phyloP scores from a whole-genome alignment of 2,329 filamentous ascomycete species.

The Apiospora pterosperma region DNA sequence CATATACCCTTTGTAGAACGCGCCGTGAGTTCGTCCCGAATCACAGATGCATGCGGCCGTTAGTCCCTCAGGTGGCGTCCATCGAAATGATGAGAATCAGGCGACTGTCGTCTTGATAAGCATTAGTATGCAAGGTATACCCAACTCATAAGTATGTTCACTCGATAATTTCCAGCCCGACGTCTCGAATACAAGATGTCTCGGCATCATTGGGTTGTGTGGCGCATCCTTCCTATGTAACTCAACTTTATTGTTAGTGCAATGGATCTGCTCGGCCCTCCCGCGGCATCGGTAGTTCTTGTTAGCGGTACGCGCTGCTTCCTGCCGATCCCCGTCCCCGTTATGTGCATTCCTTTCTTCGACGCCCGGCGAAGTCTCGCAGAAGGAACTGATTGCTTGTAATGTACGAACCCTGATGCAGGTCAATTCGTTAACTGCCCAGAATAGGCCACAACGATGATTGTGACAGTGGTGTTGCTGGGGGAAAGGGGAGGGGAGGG shows the following conservation, averaged over 20 bases:
- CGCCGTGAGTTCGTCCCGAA: neutral
- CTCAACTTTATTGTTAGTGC: neutral
- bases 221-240: neutral
- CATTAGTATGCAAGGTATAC: neutral
- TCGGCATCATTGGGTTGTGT: neutral
- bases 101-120: neutral
- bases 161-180: neutral
- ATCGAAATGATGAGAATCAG: neutral
- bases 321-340: conserved; percentile 1
- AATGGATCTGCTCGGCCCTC: neutral
- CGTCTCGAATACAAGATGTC: neutral
- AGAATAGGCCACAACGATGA: neutral
- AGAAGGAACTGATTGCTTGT: neutral
- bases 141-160: neutral
- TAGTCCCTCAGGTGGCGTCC: neutral
- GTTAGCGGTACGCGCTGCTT: neutral
- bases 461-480: neutral
- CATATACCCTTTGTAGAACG: neutral
- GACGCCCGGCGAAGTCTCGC: neutral
- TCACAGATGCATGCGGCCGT: neutral
- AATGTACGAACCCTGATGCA: neutral
- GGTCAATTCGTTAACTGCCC: neutral
- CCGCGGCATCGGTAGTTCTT: neutral
- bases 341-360: neutral
- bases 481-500: too few species aligned